Base-by-base conservation (phyloP, 345 rosid genomes). In the Microcos paniculata region DNA sequence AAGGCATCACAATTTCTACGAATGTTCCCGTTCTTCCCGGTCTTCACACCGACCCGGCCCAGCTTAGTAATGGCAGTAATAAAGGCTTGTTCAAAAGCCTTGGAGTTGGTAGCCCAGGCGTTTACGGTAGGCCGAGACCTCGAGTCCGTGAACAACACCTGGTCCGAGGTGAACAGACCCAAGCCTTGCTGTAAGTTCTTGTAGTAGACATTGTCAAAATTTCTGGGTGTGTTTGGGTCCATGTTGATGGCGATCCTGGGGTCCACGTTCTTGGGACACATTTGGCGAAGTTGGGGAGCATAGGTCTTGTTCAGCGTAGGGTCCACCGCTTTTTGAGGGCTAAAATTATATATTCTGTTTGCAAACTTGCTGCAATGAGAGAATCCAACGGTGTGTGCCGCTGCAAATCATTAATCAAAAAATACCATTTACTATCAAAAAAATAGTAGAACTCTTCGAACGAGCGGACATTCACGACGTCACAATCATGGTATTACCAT, bases 121-220 rank as follows among this genome's bases (percentile, higher is more conserved):
- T 89, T 15, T 8, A 93, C 98, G 12, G 86, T 79, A 15, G 94
- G 89, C 31, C 6, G 83, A 31, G 98, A 89, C 75, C 94, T 84
- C 19, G 42, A 0, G 76, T 93, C 93, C 0, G 88, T 79, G 87
- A 79, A 87, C 75, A 93, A 89, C 31, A 82, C 85, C 80, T 93
- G 98, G 65, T 93, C 96, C 0, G 98, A 93, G 48, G 98, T 89
- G 88, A 93, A 91, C 12, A 88, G 79, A 13, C 98, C 98, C 86
- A 62, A 84, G 75, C 93, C 92, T 28, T 87, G 79, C 78, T 81
- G 86, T 3, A 93, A 90, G 71, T 93, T 93, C 80, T 85, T 78
- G 90, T 33, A 93, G 86, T 91, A 93, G 13, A 67, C 18, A 78
- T 93, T 93, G 81, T 93, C 98, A 68, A 93, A 93, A 26, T 31